A percentile compares a stretch with the other conserved stretches of the same genome.
Evolutionary conservation across 257 asterid species (phyloP).

Genomic region (Agastache rugosa): DNA sequence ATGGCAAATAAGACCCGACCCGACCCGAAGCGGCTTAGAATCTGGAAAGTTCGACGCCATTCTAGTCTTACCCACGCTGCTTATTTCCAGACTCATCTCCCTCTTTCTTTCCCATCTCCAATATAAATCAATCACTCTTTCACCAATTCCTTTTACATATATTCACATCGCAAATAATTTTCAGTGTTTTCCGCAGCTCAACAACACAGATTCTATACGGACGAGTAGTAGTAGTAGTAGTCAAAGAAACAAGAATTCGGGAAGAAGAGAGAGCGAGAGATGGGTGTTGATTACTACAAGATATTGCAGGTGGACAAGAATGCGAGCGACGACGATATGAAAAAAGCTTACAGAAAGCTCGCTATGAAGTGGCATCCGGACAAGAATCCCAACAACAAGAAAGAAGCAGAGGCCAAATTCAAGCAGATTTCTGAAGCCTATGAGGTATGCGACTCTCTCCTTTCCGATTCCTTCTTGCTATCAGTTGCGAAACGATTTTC

Average conservation of each 20-base stretch:
- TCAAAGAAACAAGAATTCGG: not conserved
- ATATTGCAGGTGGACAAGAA: slow-evolving; percentile 68
- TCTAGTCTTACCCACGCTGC: slow-evolving; percentile 34
- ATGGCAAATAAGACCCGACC: too few relatives aligned
- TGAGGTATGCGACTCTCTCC: slow-evolving; percentile 50
- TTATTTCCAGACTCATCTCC: slow-evolving; percentile 52
- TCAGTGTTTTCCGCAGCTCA: not conserved
- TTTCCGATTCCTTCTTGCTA: not conserved
- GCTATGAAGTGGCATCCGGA: slow-evolving; percentile 98
- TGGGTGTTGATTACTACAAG: slow-evolving; percentile 87
- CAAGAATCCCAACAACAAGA: slow-evolving; percentile 79
- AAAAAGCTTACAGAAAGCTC: slow-evolving; percentile 80
- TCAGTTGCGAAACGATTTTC: not conserved
- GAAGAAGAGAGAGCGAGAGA: slow-evolving; percentile 31
- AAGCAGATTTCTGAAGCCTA: slow-evolving; percentile 90
- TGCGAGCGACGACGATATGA: slow-evolving; percentile 78
- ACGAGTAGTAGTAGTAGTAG: not conserved
- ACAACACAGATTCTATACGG: not conserved
- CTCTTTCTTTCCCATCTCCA: slow-evolving; percentile 5
- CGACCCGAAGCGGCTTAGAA: not conserved
- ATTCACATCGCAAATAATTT: not conserved
- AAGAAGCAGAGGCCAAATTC: slow-evolving; percentile 86
- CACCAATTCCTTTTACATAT: not conserved
- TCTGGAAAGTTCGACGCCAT: slow-evolving; percentile 65
- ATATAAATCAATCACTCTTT: not conserved